A percentile compares a stretch with the other conserved stretches of the same genome.
Evolutionary conservation across 768 basidiomycete genomes (phyloP).

Genomic region (Boletus speciosus): DNA sequence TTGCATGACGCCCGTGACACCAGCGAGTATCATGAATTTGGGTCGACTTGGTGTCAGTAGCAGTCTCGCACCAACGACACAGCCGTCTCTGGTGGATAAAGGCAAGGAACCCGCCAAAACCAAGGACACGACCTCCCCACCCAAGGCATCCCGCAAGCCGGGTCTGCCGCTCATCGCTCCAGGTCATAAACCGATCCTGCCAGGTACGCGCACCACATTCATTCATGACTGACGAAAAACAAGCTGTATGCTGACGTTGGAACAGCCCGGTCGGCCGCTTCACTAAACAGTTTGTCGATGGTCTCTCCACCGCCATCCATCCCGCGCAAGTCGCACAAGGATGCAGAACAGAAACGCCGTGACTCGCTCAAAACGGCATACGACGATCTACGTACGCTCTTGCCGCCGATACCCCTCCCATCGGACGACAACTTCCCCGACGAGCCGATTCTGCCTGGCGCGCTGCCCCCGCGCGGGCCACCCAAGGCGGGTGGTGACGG

Average conservation of each 20-base stretch:
- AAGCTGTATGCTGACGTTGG: conserved; percentile 1
- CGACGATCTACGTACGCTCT: conserved; percentile 74
- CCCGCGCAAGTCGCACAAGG: conserved; percentile 87
- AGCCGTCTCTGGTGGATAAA: conserved; percentile 20
- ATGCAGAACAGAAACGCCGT: conserved; percentile 94
- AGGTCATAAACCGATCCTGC: conserved; percentile 67
- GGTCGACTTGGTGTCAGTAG: conserved; percentile 56
- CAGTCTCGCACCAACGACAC: conserved; percentile 35
- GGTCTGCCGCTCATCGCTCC: conserved; percentile 43
- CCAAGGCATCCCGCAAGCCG: conserved; percentile 28
- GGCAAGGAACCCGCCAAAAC: conserved; percentile 29
- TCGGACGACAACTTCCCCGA: conserved; percentile 67
- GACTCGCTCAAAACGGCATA: conserved; percentile 95
- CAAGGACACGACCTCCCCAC: conserved; percentile 23
- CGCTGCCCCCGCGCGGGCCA: conserved; percentile 84
- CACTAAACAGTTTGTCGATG: conserved; percentile 24
- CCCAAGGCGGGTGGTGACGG: conserved; percentile 83
- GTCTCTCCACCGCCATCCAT: conserved; percentile 39
- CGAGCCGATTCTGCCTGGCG: conserved; percentile 80
- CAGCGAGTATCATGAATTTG: conserved; percentile 90
- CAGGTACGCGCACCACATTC: conserved; percentile 42
- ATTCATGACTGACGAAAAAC: background rate
- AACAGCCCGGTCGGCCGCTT: conserved; percentile 33
- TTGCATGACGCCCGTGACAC: conserved; percentile 76
- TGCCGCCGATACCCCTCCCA: conserved; percentile 86